Percentiles rank a stretch among this genome's conserved stretches.
Conservation (phyloP, 2,329 filamentous ascomycete genomes). For the Monosporascus sp. region DNA sequence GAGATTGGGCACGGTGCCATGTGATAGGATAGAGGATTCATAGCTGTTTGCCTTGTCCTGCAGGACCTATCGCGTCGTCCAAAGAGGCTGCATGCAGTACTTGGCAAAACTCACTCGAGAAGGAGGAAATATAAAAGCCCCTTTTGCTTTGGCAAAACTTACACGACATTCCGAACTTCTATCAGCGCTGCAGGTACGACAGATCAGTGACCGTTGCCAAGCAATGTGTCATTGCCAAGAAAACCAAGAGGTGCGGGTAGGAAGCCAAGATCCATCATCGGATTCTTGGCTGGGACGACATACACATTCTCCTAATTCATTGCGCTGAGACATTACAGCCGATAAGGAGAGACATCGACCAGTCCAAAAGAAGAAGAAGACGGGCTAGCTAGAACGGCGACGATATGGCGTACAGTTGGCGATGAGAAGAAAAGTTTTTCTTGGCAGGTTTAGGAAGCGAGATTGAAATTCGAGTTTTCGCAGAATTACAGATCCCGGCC, state of each 20-base stretch:
- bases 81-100: not conserved
- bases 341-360: not conserved
- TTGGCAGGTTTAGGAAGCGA: not conserved
- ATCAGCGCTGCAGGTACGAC: constrained; percentile 36
- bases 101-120: not conserved
- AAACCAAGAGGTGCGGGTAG: constrained; percentile 1
- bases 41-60: no score
- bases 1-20: no score
- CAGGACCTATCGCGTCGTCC: no score
- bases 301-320: constrained; percentile 4
- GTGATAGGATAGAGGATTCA: no score
- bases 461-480: not conserved
- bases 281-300: not conserved
- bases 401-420: not conserved
- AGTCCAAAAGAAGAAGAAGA: not conserved
- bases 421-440: not conserved
- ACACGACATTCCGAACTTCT: constrained; percentile 48
- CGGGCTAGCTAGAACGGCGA: not conserved
- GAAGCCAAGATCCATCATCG: not conserved
- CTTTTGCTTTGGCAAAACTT: constrained; percentile 22
- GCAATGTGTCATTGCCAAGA: constrained; percentile 4
- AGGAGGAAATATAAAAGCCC: not conserved
- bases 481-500: not conserved
- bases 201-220: constrained; percentile 22
- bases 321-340: not conserved